These are phyloP conservation scores for Nannochloropsis gaditana DNA, from an alignment of 108 stramenopile genomes.

Conservation along the genomic window DNA sequence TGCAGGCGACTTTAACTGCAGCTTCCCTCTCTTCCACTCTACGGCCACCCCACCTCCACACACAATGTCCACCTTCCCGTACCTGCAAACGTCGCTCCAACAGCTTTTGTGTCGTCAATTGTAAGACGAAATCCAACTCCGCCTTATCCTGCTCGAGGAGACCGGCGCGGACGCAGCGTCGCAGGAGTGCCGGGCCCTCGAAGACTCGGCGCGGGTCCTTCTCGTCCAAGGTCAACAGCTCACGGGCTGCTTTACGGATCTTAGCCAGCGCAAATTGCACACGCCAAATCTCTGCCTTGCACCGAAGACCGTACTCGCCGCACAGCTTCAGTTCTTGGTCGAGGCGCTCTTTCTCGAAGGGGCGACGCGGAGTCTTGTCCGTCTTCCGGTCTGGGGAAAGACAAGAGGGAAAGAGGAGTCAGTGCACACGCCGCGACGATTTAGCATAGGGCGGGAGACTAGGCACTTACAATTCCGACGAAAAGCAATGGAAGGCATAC, in stretches of 20 bases:
- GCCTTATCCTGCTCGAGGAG: slow-evolving; percentile 91
- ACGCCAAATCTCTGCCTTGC: slow-evolving; percentile 99
- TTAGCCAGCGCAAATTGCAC: slow-evolving; percentile 97
- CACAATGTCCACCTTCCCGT: slow-evolving; percentile 56
- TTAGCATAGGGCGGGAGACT: not conserved
- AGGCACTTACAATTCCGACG: slow-evolving; percentile 19
- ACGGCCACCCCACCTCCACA: too few species aligned
- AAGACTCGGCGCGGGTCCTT: slow-evolving; percentile 97
- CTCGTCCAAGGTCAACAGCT: slow-evolving; percentile 85
- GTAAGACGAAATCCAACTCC: slow-evolving; percentile 92
- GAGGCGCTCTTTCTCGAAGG: slow-evolving; percentile 99
- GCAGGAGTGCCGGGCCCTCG: slow-evolving; percentile 95
- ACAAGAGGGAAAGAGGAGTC: not conserved
- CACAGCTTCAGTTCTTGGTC: slow-evolving; percentile 94
- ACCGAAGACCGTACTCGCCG: slow-evolving; percentile 98
- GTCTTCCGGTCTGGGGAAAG: slow-evolving; percentile 71
- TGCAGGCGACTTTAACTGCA: too few species aligned
- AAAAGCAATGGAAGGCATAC: slow-evolving; percentile 10
- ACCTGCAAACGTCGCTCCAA: slow-evolving; percentile 96
- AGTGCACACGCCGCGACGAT: not conserved
- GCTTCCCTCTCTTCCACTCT: too few species aligned
- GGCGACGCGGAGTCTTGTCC: slow-evolving; percentile 96
- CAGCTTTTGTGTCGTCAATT: slow-evolving; percentile 95
- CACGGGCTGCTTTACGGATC: slow-evolving; percentile 97
- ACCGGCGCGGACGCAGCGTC: slow-evolving; percentile 93